A percentile compares a stretch with the other conserved stretches of the same genome.
Evolutionary conservation across 305 asterid genomes (phyloP).

Genomic region (Striga hermonthica): DNA sequence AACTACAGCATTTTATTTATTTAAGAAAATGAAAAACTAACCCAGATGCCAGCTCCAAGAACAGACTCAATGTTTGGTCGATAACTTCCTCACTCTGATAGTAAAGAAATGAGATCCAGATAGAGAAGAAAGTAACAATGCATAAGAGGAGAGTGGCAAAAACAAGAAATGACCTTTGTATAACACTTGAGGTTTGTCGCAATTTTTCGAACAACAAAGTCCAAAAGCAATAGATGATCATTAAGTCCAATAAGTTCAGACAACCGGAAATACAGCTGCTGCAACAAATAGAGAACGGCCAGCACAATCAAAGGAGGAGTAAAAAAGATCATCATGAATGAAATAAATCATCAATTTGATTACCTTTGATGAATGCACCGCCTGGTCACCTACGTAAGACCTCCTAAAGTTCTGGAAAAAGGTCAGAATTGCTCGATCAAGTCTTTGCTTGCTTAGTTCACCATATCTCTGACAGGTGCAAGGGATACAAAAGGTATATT

Average conservation of each 20-base stretch:
- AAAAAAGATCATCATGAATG: conserved; percentile 26
- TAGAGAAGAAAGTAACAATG: not conserved
- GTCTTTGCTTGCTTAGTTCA: conserved; percentile 87
- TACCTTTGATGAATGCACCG: conserved; percentile 98
- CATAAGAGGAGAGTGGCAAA: not conserved
- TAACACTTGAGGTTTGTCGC: conserved; percentile 91
- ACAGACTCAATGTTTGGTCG: conserved; percentile 84
- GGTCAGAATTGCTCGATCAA: conserved; percentile 90
- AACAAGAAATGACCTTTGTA: conserved; percentile 56
- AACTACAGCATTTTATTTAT: not conserved
- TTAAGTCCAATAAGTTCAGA: conserved; percentile 96
- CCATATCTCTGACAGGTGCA: conserved; percentile 67
- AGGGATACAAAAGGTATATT: conserved; percentile 27
- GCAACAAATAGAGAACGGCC: conserved; percentile 48
- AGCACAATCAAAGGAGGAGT: conserved; percentile 26
- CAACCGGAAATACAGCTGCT: conserved; percentile 90
- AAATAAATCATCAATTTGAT: conserved; percentile 23
- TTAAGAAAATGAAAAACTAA: conserved; percentile 34
- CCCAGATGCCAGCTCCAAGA: conserved; percentile 98
- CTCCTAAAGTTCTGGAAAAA: conserved; percentile 91
- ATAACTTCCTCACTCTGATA: conserved; percentile 91
- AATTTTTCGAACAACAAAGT: conserved; percentile 79
- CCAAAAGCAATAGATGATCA: conserved; percentile 86
- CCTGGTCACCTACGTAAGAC: conserved; percentile 95
- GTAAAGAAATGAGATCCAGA: conserved; percentile 31